Evolutionary conservation across 1,284 basidiomycete genomes (phyloP).

Genomic region (Golubevia sp.): DNA sequence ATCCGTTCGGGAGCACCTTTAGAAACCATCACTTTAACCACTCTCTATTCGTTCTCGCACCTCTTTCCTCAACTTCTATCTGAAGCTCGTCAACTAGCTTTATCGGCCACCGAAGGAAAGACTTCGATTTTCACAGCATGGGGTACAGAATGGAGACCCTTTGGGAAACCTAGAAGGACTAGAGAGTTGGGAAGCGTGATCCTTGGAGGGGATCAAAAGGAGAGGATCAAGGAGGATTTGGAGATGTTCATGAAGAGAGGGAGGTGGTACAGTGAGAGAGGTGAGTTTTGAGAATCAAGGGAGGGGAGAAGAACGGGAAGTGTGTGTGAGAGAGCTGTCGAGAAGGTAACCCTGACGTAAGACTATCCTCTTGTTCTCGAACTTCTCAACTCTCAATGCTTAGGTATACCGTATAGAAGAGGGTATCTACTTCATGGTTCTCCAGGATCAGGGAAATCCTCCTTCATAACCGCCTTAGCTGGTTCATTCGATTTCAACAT

Average conservation of each 20-base stretch:
- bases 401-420: constrained; percentile 94
- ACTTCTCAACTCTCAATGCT: not conserved
- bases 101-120: constrained; percentile 86
- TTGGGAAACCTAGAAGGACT: constrained; percentile 87
- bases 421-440: constrained; percentile 95
- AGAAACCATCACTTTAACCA: constrained; percentile 95
- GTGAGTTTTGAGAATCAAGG: constrained; percentile 64
- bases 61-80: constrained; percentile 80
- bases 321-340: too few relatives aligned
- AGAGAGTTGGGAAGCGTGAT: constrained; percentile 90
- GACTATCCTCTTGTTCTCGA: not conserved
- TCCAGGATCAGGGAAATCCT: constrained; percentile 96
- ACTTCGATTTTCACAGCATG: constrained; percentile 95
- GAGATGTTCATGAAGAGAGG: constrained; percentile 80
- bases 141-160: constrained; percentile 94
- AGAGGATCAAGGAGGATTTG: constrained; percentile 79
- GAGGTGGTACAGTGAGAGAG: constrained; percentile 95
- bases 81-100: constrained; percentile 86
- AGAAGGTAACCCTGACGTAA: constrained; percentile 1
- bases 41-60: constrained; percentile 80
- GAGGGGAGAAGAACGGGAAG: too few relatives aligned
- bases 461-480: constrained; percentile 95
- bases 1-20: constrained; percentile 89
- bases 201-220: constrained; percentile 76
- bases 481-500: constrained; percentile 89